Percentiles rank a stretch among this genome's conserved stretches.
phyloP scores from a whole-genome alignment of 1,139 yeast species.

The Taiozyma sp. region DNA sequence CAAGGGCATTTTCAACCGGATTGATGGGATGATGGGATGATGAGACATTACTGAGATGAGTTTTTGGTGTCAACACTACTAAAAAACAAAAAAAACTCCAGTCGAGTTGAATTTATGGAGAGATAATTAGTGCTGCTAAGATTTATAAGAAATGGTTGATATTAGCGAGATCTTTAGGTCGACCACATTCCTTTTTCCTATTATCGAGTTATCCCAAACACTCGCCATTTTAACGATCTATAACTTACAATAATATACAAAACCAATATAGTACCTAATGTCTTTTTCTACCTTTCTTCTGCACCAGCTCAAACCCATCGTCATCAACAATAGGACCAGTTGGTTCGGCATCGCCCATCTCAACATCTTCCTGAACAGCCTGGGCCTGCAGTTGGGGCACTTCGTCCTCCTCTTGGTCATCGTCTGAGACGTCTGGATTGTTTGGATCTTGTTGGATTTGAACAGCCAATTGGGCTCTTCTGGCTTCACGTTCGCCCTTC shows the following conservation, averaged over 20 bases:
- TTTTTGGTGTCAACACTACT: not conserved
- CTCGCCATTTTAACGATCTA: not conserved
- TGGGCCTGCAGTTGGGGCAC: constrained; percentile 20
- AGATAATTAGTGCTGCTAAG: no score
- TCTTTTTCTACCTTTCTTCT: constrained; percentile 49
- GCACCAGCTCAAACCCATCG: constrained; percentile 89
- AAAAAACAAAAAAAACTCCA: no score
- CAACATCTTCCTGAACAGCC: constrained; percentile 32
- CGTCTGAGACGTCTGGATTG: constrained; percentile 50
- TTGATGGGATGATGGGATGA: not conserved
- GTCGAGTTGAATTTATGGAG: no score
- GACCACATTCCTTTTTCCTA: not conserved
- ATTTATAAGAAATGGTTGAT: no score
- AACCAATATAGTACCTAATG: not conserved
- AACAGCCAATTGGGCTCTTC: constrained; percentile 30
- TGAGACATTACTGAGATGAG: no score
- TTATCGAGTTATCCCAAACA: not conserved
- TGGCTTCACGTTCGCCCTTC: constrained; percentile 32
- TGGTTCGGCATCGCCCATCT: constrained; percentile 27
- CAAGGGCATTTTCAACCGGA: not conserved
- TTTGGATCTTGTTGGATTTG: constrained; percentile 50
- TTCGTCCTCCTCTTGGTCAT: constrained; percentile 31
- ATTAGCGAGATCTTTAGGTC: not conserved
- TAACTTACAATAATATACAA: not conserved
- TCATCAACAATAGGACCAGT: constrained; percentile 73